Evolutionary conservation across 2,329 filamentous ascomycete genomes (phyloP).

Genomic region (Elsinoe arachidis): DNA sequence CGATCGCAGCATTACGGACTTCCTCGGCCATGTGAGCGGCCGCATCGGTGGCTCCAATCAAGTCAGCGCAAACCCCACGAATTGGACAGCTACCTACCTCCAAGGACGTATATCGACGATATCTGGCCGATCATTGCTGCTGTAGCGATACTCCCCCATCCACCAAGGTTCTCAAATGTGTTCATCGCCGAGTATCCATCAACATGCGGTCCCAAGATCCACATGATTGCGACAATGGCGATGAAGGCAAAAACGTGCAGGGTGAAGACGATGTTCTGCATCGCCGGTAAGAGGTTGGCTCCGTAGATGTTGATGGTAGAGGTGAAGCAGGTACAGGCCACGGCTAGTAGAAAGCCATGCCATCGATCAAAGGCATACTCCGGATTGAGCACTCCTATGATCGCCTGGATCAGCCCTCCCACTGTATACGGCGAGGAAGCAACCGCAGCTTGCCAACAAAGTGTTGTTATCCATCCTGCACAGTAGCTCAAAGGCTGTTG

Average conservation of each 20-base stretch:
- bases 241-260: conserved; percentile 33
- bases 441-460: conserved; percentile 44
- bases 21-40: conserved; percentile 24
- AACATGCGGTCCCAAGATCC: conserved; percentile 22
- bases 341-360: conserved; percentile 43
- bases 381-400: conserved; percentile 35
- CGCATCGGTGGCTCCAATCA: conserved; percentile 11
- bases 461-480: conserved; percentile 40
- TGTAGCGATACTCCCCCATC: conserved; percentile 29
- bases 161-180: conserved; percentile 30
- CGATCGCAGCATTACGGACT: conserved; percentile 23
- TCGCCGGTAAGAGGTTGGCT: conserved; percentile 27
- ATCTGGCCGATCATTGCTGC: conserved; percentile 28
- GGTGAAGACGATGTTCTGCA: conserved; percentile 32
- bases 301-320: conserved; percentile 35
- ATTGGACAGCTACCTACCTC: conserved; percentile 13
- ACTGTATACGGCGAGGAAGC: conserved; percentile 42
- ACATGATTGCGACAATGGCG: conserved; percentile 20
- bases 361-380: conserved; percentile 35
- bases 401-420: conserved; percentile 40
- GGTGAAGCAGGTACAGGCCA: conserved; percentile 37
- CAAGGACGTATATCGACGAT: conserved; percentile 22
- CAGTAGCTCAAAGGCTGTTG: conserved; percentile 26
- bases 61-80: not conserved
- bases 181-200: conserved; percentile 28